phyloP scores from a whole-genome alignment of 2,329 filamentous ascomycete genomes.

The Neoascochyta sp. region DNA sequence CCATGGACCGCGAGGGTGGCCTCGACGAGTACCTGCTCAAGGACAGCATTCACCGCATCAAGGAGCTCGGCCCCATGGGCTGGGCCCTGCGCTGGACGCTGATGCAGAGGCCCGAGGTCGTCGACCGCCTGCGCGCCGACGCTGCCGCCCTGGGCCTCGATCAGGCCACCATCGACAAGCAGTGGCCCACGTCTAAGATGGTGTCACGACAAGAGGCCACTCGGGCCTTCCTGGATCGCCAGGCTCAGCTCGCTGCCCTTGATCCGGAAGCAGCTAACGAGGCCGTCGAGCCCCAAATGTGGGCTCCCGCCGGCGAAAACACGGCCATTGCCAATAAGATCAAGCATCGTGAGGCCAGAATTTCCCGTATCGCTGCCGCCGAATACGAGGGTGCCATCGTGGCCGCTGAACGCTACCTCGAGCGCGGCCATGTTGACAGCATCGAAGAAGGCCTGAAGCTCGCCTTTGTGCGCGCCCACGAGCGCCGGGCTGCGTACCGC shows the following conservation, averaged over 20 bases:
- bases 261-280: conserved; percentile 2
- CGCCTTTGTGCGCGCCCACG: conserved; percentile 19
- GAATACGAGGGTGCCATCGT: conserved; percentile 16
- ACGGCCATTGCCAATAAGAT: conserved; percentile 5
- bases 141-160: conserved; percentile 63
- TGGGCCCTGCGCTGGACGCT: conserved; percentile 89
- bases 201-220: conserved; percentile 12
- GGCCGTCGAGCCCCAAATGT: conserved; percentile 8
- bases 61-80: conserved; percentile 82
- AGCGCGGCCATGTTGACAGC: conserved; percentile 18
- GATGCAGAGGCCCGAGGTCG: conserved; percentile 71
- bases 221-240: conserved; percentile 8
- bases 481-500: conserved; percentile 10
- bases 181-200: conserved; percentile 27
- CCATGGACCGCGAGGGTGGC: conserved; percentile 78
- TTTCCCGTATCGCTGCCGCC: conserved; percentile 2
- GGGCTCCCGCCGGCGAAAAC: conserved; percentile 8
- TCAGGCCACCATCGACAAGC: conserved; percentile 36
- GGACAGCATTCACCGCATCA: conserved; percentile 70
- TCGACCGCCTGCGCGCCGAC: conserved; percentile 63
- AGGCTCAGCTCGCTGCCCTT: conserved; percentile 7
- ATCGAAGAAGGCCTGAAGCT: conserved; percentile 23
- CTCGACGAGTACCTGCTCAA: conserved; percentile 89
- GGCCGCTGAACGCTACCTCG: conserved; percentile 18
- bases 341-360: too few species aligned